Conservation (phyloP, 129 eudicot species). For the Saussurea involucrata region DNA sequence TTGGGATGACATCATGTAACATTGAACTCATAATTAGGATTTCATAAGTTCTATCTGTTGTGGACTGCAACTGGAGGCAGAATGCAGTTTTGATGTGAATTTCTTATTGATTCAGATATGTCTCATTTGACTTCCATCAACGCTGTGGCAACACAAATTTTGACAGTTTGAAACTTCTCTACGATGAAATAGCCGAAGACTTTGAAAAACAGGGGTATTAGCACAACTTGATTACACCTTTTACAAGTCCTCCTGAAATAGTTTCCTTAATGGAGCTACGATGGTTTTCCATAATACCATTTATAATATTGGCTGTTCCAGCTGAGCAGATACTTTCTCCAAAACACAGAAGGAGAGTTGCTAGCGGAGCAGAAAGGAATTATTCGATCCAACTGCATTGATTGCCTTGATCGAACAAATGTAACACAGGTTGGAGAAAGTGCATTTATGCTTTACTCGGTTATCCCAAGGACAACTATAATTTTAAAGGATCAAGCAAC, state of each 20-base stretch:
- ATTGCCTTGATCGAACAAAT: conserved; percentile 97
- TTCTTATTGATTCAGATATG: conserved; percentile 54
- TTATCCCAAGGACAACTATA: neutral
- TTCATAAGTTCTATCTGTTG: neutral
- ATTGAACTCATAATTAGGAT: neutral
- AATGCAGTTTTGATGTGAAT: neutral
- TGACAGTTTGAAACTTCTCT: conserved; percentile 65
- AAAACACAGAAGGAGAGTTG: conserved; percentile 59
- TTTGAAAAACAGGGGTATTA: conserved; percentile 86
- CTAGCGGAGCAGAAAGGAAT: conserved; percentile 81
- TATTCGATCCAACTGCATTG: conserved; percentile 91
- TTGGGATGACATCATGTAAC: neutral
- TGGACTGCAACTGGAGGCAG: neutral
- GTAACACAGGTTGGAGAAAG: conserved; percentile 79
- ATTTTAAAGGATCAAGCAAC: neutral
- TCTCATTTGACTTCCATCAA: conserved; percentile 87
- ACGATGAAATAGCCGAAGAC: conserved; percentile 70
- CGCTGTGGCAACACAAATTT: conserved; percentile 69
- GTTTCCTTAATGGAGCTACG: conserved; percentile 31
- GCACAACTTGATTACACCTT: conserved; percentile 16
- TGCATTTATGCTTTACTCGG: neutral
- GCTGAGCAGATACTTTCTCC: conserved; percentile 91
- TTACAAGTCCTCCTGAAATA: conserved; percentile 28
- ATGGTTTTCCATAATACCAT: conserved; percentile 44
- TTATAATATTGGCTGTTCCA: conserved; percentile 56